These are phyloP conservation scores for Postia placenta DNA, from an alignment of 768 basidiomycete species.

Conservation along the genomic window DNA sequence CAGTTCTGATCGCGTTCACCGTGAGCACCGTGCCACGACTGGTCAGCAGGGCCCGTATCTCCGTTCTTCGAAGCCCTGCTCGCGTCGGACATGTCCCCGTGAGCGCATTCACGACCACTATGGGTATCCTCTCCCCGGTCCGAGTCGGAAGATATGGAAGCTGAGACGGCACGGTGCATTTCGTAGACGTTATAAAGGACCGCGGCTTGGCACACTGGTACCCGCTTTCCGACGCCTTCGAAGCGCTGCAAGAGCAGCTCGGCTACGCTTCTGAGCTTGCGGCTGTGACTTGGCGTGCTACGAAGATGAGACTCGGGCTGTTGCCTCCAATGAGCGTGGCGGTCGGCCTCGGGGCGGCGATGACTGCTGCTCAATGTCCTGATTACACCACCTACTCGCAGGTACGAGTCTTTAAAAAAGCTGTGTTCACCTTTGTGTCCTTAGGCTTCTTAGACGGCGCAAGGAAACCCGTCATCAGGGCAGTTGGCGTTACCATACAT, in stretches of 20 bases:
- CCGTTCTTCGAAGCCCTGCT: background rate
- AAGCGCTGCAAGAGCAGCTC: background rate
- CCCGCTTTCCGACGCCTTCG: background rate
- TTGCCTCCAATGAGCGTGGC: conserved; percentile 14
- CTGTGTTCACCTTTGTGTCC: background rate
- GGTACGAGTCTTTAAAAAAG: conserved; percentile 23
- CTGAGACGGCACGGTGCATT: background rate
- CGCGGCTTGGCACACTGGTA: background rate
- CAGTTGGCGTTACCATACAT: conserved; percentile 63
- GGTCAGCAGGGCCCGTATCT: conserved; percentile 3
- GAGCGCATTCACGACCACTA: background rate
- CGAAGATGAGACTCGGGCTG: conserved; percentile 21
- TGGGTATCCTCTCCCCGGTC: conserved; percentile 2
- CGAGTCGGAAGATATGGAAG: background rate
- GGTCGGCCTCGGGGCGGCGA: conserved; percentile 17
- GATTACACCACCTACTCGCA: conserved; percentile 59
- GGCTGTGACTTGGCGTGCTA: conserved; percentile 4
- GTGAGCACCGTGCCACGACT: background rate
- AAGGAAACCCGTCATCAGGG: conserved; percentile 55
- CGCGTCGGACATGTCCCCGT: background rate
- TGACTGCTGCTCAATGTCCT: conserved; percentile 39
- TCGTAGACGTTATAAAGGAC: background rate
- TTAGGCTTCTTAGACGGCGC: conserved; percentile 46
- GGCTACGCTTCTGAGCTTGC: background rate
- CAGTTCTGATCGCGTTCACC: background rate